Conservation (phyloP, 257 asterid species). For the Solanum lignicaule region DNA sequence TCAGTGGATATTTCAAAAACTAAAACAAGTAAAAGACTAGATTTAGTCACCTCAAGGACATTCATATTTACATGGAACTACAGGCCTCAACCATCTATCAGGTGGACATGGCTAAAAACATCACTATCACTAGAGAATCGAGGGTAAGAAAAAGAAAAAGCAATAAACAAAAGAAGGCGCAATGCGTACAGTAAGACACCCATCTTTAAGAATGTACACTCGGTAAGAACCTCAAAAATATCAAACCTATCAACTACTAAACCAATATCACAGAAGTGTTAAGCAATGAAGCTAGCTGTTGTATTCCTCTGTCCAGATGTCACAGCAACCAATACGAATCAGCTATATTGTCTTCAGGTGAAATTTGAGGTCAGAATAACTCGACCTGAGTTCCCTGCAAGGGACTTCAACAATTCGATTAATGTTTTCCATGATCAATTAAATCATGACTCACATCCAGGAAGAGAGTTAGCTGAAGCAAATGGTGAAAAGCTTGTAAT, state of each 20-base stretch:
- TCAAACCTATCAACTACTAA: background rate
- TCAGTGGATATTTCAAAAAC: background rate
- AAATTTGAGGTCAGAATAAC: background rate
- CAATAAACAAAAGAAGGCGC: background rate
- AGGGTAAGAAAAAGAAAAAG: background rate
- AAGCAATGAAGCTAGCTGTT: background rate
- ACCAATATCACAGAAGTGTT: background rate
- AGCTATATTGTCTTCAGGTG: background rate
- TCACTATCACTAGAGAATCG: background rate
- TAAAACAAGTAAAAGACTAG: background rate
- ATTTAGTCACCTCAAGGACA: background rate
- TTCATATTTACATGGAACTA: background rate
- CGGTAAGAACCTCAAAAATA: background rate
- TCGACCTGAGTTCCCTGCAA: background rate
- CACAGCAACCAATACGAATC: background rate
- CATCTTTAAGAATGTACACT: background rate
- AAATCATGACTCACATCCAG: slow-evolving; percentile 34
- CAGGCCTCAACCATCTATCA: background rate
- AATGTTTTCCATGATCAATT: background rate
- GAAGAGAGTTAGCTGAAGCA: slow-evolving; percentile 73
- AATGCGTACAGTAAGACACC: background rate
- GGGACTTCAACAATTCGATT: background rate
- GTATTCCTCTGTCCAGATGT: background rate
- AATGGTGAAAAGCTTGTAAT: slow-evolving; percentile 68
- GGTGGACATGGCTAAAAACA: background rate